Conservation (phyloP, 306 rosid species). For the Betula pendula region DNA sequence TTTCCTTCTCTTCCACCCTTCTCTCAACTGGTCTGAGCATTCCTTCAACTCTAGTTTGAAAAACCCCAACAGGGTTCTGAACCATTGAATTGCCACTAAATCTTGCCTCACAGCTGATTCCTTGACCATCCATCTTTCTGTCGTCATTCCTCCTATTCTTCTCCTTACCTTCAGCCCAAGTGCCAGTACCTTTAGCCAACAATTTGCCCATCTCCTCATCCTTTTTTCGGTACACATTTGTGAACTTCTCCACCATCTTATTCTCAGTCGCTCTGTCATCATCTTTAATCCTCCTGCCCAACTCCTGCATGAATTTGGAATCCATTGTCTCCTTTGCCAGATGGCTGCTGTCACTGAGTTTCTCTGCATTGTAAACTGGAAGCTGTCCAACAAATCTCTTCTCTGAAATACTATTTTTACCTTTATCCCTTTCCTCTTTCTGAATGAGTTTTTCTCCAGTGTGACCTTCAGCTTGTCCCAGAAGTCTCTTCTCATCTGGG, state of each 20-base stretch:
- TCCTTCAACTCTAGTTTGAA: constrained; percentile 56
- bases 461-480: constrained; percentile 41
- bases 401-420: constrained; percentile 35
- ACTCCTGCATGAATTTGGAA: constrained; percentile 53
- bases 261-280: constrained; percentile 47
- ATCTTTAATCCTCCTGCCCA: constrained; percentile 63
- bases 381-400: constrained; percentile 50
- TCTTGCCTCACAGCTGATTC: constrained; percentile 35
- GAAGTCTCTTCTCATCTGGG: constrained; percentile 56
- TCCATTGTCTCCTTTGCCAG: constrained; percentile 54
- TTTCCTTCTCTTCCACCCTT: constrained; percentile 41
- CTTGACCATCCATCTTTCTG: constrained; percentile 52
- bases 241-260: constrained; percentile 47
- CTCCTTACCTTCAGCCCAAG: constrained; percentile 45
- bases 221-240: constrained; percentile 43
- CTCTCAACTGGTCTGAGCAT: constrained; percentile 44
- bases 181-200: constrained; percentile 51
- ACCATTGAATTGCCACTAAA: constrained; percentile 46
- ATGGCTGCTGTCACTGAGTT: constrained; percentile 46
- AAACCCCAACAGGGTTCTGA: constrained; percentile 40
- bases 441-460: constrained; percentile 42
- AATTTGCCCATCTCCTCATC: constrained; percentile 62
- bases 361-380: constrained; percentile 55
- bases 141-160: constrained; percentile 50
- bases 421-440: constrained; percentile 50